Percentiles rank a stretch among this genome's conserved stretches.
These are phyloP conservation scores for Xerocomellus amylosporus DNA, from an alignment of 768 basidiomycete genomes.

Conservation along the genomic window DNA sequence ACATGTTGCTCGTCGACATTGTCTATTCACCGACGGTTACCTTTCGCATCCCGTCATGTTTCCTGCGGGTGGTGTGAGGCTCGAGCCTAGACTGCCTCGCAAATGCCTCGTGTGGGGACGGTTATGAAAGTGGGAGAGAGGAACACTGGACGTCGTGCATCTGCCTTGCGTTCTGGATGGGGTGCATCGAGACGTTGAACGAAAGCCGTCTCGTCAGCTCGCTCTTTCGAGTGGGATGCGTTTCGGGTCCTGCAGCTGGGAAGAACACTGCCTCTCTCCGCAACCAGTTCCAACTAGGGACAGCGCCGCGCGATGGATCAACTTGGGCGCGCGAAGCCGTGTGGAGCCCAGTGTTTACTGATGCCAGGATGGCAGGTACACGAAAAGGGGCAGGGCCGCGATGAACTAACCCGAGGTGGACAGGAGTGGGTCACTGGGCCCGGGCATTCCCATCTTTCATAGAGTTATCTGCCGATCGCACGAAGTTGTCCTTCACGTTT, in stretches of 20 bases:
- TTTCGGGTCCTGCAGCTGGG: neutral
- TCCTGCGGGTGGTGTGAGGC: neutral
- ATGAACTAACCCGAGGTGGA: neutral
- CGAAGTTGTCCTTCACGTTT: conserved; percentile 14
- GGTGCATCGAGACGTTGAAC: neutral
- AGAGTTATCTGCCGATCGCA: conserved; percentile 11
- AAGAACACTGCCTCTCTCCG: conserved; percentile 5
- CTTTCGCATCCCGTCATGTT: neutral
- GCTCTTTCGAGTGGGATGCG: neutral
- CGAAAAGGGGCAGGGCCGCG: neutral
- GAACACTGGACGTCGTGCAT: neutral
- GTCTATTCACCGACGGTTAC: neutral
- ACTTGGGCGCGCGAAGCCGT: conserved; percentile 3
- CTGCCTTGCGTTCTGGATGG: neutral
- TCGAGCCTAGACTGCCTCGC: conserved; percentile 16
- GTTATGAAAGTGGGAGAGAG: neutral
- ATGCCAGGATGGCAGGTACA: neutral
- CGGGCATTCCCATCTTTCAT: neutral
- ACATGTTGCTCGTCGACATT: neutral
- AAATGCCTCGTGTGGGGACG: conserved; percentile 20
- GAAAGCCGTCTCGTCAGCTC: neutral
- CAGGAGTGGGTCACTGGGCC: conserved; percentile 4
- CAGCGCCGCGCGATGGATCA: neutral
- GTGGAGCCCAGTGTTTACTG: neutral
- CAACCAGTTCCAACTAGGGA: neutral